A percentile compares a stretch with the other conserved stretches of the same genome.
Conservation (phyloP, 2,329 filamentous ascomycete genomes). For the Microdochium nivale region DNA sequence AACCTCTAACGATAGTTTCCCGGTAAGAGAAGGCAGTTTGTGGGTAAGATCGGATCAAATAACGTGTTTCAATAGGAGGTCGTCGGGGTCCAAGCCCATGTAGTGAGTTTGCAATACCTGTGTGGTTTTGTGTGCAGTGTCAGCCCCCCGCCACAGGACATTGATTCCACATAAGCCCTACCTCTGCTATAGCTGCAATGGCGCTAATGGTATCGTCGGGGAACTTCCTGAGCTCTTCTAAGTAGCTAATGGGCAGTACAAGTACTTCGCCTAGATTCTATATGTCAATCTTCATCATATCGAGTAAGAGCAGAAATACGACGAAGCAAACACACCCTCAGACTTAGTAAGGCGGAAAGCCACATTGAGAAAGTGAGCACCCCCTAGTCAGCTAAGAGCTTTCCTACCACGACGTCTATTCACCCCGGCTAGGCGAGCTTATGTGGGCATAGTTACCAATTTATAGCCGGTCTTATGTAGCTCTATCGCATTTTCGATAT, state of each 20-base stretch:
- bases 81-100: background rate
- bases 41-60: conserved; percentile 5
- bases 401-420: background rate
- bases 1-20: conserved; percentile 28
- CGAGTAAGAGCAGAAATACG: too few relatives aligned
- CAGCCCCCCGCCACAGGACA: background rate
- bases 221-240: background rate
- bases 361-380: background rate
- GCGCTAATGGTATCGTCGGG: background rate
- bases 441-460: background rate
- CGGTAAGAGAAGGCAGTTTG: conserved; percentile 21
- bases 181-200: background rate
- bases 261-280: background rate
- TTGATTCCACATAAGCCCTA: background rate
- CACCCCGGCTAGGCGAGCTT: background rate
- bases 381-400: background rate
- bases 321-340: too few relatives aligned
- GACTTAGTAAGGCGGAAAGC: background rate
- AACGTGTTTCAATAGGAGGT: background rate
- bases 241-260: background rate
- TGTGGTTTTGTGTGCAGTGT: background rate
- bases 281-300: too few relatives aligned
- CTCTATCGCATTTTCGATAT: background rate
- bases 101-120: background rate
- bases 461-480: background rate